A percentile compares a stretch with the other conserved stretches of the same genome.
Conservation (phyloP, 352 stramenopile genomes). For the Halophytophthora polymorphica region DNA sequence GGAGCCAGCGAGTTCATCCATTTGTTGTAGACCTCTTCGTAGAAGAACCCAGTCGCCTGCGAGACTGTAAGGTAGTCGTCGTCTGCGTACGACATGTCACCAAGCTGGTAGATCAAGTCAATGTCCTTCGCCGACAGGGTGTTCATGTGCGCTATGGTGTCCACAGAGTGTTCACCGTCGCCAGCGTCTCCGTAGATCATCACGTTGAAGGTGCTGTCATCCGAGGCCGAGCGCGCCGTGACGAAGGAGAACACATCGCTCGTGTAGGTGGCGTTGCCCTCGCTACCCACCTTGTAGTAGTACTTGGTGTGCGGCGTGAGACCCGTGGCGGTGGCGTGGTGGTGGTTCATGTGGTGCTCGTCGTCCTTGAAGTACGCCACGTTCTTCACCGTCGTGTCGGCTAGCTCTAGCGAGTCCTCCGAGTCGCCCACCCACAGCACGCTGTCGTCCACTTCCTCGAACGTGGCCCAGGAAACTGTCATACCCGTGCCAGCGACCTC, state of each 20-base stretch:
- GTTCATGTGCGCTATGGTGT: conserved; percentile 42
- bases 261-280: conserved; percentile 16
- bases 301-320: conserved; percentile 37
- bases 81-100: conserved; percentile 60
- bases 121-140: conserved; percentile 27
- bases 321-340: conserved; percentile 30
- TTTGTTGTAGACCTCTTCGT: conserved; percentile 85
- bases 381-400: conserved; percentile 20
- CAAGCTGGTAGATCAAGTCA: conserved; percentile 70
- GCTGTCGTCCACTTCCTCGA: conserved; percentile 33
- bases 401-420: conserved; percentile 13
- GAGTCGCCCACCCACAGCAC: conserved; percentile 45
- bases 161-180: conserved; percentile 31
- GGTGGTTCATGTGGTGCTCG: conserved; percentile 40
- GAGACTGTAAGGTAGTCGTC: conserved; percentile 20
- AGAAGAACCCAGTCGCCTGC: conserved; percentile 65
- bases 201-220: conserved; percentile 40
- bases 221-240: conserved; percentile 21
- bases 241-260: conserved; percentile 31
- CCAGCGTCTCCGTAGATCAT: conserved; percentile 59
- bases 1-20: conserved; percentile 72
- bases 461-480: conserved; percentile 62
- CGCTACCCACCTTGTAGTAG: conserved; percentile 48
- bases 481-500: conserved; percentile 37
- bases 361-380: conserved; percentile 51